A percentile compares a stretch with the other conserved stretches of the same genome.
These are phyloP conservation scores for Elsinoe ampelina DNA, from an alignment of 2,329 filamentous ascomycete genomes.

Conservation along the genomic window DNA sequence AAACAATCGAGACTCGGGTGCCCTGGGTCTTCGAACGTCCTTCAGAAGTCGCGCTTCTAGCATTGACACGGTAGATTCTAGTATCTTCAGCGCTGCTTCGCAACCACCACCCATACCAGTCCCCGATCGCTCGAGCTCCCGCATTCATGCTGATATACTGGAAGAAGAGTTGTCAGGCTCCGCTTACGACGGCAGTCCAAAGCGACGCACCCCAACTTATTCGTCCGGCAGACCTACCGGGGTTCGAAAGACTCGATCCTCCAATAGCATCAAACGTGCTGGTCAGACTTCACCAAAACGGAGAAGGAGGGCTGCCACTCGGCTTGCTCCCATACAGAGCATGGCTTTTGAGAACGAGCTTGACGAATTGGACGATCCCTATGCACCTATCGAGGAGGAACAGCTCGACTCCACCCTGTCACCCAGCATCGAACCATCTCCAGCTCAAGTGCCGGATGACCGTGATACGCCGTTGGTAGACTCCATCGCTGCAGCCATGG, in stretches of 20 bases:
- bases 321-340: constrained; percentile 10
- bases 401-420: neutral
- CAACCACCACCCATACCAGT: constrained; percentile 76
- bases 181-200: constrained; percentile 6
- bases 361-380: neutral
- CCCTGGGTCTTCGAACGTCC: neutral
- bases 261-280: constrained; percentile 55
- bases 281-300: constrained; percentile 46
- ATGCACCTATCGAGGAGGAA: neutral
- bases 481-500: constrained; percentile 96
- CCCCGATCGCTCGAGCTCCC: constrained; percentile 77
- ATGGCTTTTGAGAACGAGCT: constrained; percentile 3
- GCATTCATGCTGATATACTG: constrained; percentile 50
- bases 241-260: constrained; percentile 77
- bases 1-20: neutral
- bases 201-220: neutral
- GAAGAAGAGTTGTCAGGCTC: constrained; percentile 1
- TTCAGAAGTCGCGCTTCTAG: constrained; percentile 10
- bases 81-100: constrained; percentile 26
- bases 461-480: constrained; percentile 66
- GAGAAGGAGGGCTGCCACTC: constrained; percentile 23
- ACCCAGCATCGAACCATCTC: neutral
- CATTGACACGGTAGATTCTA: constrained; percentile 21
- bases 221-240: constrained; percentile 27
- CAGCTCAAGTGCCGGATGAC: neutral